Percentiles rank a stretch among this genome's conserved stretches.
Conservation (phyloP, 139 green algal species). For the Closterium sp. region DNA sequence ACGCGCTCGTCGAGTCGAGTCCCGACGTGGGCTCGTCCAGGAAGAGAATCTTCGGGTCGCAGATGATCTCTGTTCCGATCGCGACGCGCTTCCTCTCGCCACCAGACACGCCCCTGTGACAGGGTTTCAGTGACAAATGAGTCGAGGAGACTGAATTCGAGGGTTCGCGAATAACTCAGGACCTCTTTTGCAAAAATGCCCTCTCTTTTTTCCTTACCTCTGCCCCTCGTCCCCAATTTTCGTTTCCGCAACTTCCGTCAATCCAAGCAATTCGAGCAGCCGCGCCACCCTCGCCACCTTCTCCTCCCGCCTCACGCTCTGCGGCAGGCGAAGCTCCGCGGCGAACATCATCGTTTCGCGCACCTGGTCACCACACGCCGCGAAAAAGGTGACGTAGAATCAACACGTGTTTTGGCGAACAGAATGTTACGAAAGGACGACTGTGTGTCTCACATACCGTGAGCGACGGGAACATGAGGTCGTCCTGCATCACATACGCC, state of each 20-base stretch:
- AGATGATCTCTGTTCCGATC: slow-evolving; percentile 54
- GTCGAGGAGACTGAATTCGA: too few relatives aligned
- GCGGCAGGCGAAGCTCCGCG: background rate
- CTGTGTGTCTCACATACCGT: background rate
- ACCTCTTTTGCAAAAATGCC: too few relatives aligned
- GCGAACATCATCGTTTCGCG: background rate
- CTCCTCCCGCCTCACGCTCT: background rate
- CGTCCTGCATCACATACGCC: too few relatives aligned
- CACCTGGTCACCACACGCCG: background rate
- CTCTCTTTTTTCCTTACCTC: background rate
- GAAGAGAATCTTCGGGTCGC: slow-evolving; percentile 74
- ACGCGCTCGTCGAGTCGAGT: slow-evolving; percentile 65
- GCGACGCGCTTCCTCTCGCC: slow-evolving; percentile 74
- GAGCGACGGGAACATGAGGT: background rate
- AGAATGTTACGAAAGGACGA: background rate
- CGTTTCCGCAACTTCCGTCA: too few relatives aligned
- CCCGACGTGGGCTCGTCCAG: slow-evolving; percentile 83
- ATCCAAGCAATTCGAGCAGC: background rate
- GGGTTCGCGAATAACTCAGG: too few relatives aligned
- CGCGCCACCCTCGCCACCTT: background rate
- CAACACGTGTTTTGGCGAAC: too few relatives aligned
- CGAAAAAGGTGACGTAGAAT: background rate
- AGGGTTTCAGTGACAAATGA: too few relatives aligned
- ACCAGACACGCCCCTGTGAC: background rate
- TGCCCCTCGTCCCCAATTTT: background rate